Evolutionary conservation across 768 basidiomycete species (phyloP).

Genomic region (Tephrocybe sp.): DNA sequence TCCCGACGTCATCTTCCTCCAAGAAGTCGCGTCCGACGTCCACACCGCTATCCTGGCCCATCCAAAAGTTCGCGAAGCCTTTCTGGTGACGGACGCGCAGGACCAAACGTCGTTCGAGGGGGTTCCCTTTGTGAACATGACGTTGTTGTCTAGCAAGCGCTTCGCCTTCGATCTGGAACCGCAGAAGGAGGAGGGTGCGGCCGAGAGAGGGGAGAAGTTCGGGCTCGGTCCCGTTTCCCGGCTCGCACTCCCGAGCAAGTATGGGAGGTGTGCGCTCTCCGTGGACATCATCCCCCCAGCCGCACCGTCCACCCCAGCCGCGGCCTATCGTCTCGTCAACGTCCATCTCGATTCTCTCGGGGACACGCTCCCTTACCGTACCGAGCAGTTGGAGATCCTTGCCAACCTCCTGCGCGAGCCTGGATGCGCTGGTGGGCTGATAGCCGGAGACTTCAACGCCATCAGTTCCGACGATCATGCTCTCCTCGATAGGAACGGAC

Average conservation of each 20-base stretch:
- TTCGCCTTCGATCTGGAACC: slow-evolving; percentile 25
- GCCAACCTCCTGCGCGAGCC: slow-evolving; percentile 37
- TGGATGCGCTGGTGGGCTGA: slow-evolving; percentile 32
- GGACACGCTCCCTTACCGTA: slow-evolving; percentile 23
- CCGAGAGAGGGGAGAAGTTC: slow-evolving; percentile 25
- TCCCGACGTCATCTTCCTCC: slow-evolving; percentile 38
- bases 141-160: slow-evolving; percentile 33
- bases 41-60: slow-evolving; percentile 32
- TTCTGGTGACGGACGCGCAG: slow-evolving; percentile 37
- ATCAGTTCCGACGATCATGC: slow-evolving; percentile 34
- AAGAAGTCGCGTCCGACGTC: slow-evolving; percentile 35
- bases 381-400: slow-evolving; percentile 32
- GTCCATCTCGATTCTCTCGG: slow-evolving; percentile 29
- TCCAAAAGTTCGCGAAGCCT: slow-evolving; percentile 31
- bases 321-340: slow-evolving; percentile 26
- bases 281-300: not conserved
- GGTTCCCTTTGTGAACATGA: slow-evolving; percentile 37
- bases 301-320: not conserved
- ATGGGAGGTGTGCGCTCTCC: not conserved
- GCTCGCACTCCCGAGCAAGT: not conserved
- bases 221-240: slow-evolving; percentile 28
- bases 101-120: slow-evolving; percentile 32
- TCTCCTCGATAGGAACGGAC: slow-evolving; percentile 23
- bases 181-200: slow-evolving; percentile 14
- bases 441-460: slow-evolving; percentile 50